Conservation (phyloP, 2,329 filamentous ascomycete species). For the Albophoma yamanashiensis region DNA sequence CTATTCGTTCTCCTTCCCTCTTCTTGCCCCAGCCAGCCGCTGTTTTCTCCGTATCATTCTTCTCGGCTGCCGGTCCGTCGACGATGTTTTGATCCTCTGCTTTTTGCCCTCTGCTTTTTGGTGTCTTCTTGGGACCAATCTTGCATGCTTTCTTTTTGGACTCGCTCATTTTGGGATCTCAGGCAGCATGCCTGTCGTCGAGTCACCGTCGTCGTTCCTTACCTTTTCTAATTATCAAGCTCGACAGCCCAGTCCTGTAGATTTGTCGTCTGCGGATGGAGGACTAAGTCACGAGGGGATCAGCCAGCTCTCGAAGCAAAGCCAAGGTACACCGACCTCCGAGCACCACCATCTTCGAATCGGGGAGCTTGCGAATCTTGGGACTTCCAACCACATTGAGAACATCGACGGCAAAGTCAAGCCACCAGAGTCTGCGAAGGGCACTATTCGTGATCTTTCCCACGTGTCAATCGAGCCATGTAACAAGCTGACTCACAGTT, state of each 20-base stretch:
- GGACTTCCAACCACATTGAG: constrained; percentile 27
- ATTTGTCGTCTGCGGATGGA: neutral
- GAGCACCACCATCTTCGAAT: constrained; percentile 12
- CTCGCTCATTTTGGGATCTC: constrained; percentile 14
- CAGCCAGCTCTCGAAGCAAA: constrained; percentile 11
- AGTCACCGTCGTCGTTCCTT: constrained; percentile 12
- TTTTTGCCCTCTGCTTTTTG: constrained; percentile 14
- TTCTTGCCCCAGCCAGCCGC: neutral
- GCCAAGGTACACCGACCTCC: constrained; percentile 20
- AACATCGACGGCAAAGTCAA: constrained; percentile 2
- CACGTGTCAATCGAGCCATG: constrained; percentile 15
- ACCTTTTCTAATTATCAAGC: neutral
- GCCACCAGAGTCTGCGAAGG: neutral
- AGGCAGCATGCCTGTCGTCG: constrained; percentile 22
- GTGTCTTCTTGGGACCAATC: constrained; percentile 30
- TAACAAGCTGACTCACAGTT: constrained; percentile 3
- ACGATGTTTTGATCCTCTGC: constrained; percentile 25
- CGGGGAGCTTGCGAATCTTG: constrained; percentile 20
- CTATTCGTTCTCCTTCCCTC: neutral
- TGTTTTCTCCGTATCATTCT: constrained; percentile 5
- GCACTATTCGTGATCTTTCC: constrained; percentile 8
- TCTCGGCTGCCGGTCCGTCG: constrained; percentile 14
- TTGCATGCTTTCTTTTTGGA: constrained; percentile 20
- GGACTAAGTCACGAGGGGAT: neutral
- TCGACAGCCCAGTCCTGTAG: neutral